Conservation (phyloP, 495 filamentous ascomycete species). For the Trichoderma parareesei region DNA sequence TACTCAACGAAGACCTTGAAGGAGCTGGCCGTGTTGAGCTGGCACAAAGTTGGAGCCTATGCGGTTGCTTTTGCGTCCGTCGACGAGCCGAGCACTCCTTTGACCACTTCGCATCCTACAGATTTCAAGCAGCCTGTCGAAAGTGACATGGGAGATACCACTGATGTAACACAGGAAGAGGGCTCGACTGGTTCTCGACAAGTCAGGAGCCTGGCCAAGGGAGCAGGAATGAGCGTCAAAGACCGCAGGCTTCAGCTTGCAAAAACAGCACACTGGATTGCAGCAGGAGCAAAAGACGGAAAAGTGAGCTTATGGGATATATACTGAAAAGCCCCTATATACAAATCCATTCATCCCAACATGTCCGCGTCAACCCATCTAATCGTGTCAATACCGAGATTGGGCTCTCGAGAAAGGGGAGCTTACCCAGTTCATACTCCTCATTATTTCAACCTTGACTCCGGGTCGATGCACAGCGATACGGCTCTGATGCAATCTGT, state of each 20-base stretch:
- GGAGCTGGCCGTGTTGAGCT: constrained; percentile 90
- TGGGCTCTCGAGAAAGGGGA: too few species aligned
- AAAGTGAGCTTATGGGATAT: constrained; percentile 96
- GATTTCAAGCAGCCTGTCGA: neutral
- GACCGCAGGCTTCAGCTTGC: constrained; percentile 57
- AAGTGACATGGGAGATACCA: neutral
- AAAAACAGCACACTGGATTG: constrained; percentile 76
- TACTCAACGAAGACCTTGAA: constrained; percentile 76
- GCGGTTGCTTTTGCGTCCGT: constrained; percentile 67
- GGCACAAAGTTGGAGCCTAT: constrained; percentile 89
- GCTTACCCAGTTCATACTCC: neutral
- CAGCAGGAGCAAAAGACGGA: constrained; percentile 86
- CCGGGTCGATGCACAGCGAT: neutral
- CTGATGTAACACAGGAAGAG: neutral
- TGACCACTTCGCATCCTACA: neutral
- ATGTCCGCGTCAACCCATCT: neutral
- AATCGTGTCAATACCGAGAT: neutral
- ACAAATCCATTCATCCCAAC: neutral
- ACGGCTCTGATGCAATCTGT: neutral
- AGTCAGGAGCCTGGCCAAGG: neutral
- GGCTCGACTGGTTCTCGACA: neutral
- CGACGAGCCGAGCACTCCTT: constrained; percentile 12
- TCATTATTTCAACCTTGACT: neutral
- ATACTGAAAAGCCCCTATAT: constrained; percentile 46
- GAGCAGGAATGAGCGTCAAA: constrained; percentile 38